phyloP scores from a whole-genome alignment of 2,329 filamentous ascomycete genomes.

The Apiospora koreana region DNA sequence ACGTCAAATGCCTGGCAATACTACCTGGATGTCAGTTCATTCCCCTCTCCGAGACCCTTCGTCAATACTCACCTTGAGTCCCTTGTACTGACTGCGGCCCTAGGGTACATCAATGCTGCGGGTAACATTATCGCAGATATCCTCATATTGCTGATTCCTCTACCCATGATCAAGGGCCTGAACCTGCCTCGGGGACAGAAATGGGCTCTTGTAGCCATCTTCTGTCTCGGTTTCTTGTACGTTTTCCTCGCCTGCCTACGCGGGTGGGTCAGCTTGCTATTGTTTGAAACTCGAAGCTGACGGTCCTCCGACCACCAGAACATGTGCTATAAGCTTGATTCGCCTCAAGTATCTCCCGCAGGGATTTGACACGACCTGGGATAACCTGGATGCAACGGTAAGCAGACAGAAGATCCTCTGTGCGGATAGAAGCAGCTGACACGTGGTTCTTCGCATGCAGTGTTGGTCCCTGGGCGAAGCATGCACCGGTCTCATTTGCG shows the following conservation, averaged over 20 bases:
- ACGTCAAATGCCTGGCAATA: background rate
- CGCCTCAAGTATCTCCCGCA: background rate
- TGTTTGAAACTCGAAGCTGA: background rate
- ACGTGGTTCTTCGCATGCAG: background rate
- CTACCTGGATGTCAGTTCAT: background rate
- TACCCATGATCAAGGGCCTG: background rate
- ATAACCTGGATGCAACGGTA: background rate
- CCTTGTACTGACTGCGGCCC: background rate
- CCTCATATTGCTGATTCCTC: background rate
- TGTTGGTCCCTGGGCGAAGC: background rate
- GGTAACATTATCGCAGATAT: background rate
- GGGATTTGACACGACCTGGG: background rate
- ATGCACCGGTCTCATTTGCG: background rate
- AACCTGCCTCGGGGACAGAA: background rate
- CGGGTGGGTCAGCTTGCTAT: background rate
- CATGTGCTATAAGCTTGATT: background rate
- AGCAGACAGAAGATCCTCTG: background rate
- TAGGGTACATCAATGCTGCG: conserved; percentile 2
- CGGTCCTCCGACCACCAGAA: background rate
- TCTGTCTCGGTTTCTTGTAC: conserved; percentile 1
- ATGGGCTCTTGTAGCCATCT: background rate
- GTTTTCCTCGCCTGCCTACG: background rate
- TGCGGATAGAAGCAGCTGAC: background rate
- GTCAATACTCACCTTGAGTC: background rate
- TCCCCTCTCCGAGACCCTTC: background rate